Conservation (phyloP, 106 monocot species). For the Vanilla planifolia region DNA sequence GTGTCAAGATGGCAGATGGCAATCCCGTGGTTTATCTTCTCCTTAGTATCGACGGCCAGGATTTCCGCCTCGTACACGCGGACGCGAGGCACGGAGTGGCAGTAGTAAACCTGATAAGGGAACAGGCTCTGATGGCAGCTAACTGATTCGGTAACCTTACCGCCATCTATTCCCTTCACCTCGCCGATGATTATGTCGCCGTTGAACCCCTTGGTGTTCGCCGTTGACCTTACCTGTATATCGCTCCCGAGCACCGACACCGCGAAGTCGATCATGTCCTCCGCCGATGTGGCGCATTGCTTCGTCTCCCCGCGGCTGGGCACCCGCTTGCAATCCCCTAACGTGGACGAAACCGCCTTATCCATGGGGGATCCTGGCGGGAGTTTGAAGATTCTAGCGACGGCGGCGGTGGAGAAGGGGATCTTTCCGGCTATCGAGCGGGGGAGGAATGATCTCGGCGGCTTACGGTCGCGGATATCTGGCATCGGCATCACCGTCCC, state of each 20-base stretch:
- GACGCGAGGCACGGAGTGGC: constrained; percentile 68
- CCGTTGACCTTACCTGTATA: constrained; percentile 55
- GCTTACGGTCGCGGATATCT: constrained; percentile 73
- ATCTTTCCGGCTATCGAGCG: constrained; percentile 44
- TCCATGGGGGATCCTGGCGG: constrained; percentile 47
- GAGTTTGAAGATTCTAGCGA: constrained; percentile 33
- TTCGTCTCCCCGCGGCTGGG: constrained; percentile 92
- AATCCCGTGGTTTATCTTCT: constrained; percentile 25
- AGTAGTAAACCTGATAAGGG: constrained; percentile 91
- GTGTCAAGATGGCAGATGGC: constrained; percentile 38
- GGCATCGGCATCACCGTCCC: constrained; percentile 76
- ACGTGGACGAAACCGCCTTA: constrained; percentile 48
- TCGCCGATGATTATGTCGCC: constrained; percentile 38
- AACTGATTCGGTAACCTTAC: constrained; percentile 66
- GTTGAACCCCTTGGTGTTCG: constrained; percentile 35
- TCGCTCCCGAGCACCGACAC: constrained; percentile 50
- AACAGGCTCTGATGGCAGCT: constrained; percentile 97
- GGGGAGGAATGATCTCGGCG: constrained; percentile 62
- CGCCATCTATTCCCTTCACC: constrained; percentile 66
- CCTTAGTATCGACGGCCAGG: constrained; percentile 8
- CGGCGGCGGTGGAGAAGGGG: constrained; percentile 46
- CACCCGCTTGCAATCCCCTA: constrained; percentile 60
- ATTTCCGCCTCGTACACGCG: constrained; percentile 14
- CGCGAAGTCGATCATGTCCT: constrained; percentile 90
- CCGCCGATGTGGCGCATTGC: constrained; percentile 67